These are phyloP conservation scores for Pichia nakasei DNA, from an alignment of 805 yeast species.

Conservation along the genomic window DNA sequence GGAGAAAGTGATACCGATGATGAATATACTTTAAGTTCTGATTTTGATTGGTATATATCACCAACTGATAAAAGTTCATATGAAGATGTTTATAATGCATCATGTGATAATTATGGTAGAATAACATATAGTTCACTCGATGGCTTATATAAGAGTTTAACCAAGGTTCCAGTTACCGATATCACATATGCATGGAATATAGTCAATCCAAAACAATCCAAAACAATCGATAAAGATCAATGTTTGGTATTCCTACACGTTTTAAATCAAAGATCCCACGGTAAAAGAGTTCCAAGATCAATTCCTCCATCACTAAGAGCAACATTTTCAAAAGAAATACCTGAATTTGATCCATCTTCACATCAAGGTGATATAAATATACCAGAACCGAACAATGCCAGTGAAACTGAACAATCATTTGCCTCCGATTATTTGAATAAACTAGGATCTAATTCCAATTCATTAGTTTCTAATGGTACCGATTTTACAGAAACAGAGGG, in stretches of 20 bases:
- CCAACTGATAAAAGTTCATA: slow-evolving; percentile 77
- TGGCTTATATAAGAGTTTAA: slow-evolving; percentile 59
- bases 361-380: slow-evolving; percentile 36
- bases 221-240: slow-evolving; percentile 90
- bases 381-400: slow-evolving; percentile 8
- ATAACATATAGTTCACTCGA: slow-evolving; percentile 64
- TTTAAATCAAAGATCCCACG: slow-evolving; percentile 74
- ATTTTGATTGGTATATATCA: slow-evolving; percentile 94
- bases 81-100: slow-evolving; percentile 65
- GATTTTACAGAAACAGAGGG: slow-evolving; percentile 66
- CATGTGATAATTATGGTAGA: slow-evolving; percentile 73
- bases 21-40: slow-evolving; percentile 51
- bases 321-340: slow-evolving; percentile 78
- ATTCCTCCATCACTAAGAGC: slow-evolving; percentile 92
- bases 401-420: slow-evolving; percentile 31
- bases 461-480: slow-evolving; percentile 37
- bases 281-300: slow-evolving; percentile 79
- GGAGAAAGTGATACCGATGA: slow-evolving; percentile 47
- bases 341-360: slow-evolving; percentile 58
- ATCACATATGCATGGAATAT: slow-evolving; percentile 88
- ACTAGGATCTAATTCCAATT: slow-evolving; percentile 37
- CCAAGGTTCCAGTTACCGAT: slow-evolving; percentile 74
- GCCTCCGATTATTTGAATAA: slow-evolving; percentile 48
- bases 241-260: slow-evolving; percentile 83
- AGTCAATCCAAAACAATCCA: slow-evolving; percentile 82